phyloP scores from a whole-genome alignment of 331 rosid species.

The Rosa hybrid region DNA sequence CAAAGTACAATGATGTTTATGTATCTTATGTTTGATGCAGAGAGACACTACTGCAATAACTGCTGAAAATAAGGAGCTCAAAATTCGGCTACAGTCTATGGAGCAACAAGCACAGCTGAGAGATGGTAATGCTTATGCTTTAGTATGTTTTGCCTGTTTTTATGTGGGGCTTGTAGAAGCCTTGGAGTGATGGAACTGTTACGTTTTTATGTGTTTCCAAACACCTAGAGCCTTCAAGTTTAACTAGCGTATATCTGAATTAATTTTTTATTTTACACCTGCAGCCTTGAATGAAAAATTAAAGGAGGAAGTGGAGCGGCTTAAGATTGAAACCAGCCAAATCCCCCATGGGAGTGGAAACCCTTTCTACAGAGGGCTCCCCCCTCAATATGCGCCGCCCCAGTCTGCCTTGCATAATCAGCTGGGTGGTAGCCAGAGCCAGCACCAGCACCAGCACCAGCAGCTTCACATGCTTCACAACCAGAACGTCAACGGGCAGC shows the following conservation, averaged over 20 bases:
- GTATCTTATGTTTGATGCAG: conserved; percentile 49
- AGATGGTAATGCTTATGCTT: conserved; percentile 60
- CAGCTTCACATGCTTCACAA: conserved; percentile 55
- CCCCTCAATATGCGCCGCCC: conserved; percentile 59
- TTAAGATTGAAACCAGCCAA: conserved; percentile 63
- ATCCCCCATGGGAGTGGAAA: conserved; percentile 48
- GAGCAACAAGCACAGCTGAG: conserved; percentile 77
- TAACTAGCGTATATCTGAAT: not conserved
- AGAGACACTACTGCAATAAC: conserved; percentile 69
- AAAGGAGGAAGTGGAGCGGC: conserved; percentile 86
- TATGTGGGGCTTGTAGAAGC: not conserved
- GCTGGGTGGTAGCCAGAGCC: conserved; percentile 39
- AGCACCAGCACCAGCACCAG: conserved; percentile 59
- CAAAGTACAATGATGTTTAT: not conserved
- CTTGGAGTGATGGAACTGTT: not conserved
- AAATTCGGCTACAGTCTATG: conserved; percentile 70
- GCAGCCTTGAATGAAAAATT: conserved; percentile 80
- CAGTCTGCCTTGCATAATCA: conserved; percentile 57
- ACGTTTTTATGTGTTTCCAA: not conserved
- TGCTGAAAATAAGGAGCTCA: conserved; percentile 79
- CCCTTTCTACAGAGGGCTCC: conserved; percentile 58
- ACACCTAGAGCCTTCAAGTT: conserved; percentile 5
- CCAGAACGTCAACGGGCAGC: conserved; percentile 45
- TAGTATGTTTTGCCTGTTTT: conserved; percentile 5
- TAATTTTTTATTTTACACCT: not conserved